These are phyloP conservation scores for Dothideomycetes sp. DNA, from an alignment of 2,329 filamentous ascomycete species.

Conservation along the genomic window DNA sequence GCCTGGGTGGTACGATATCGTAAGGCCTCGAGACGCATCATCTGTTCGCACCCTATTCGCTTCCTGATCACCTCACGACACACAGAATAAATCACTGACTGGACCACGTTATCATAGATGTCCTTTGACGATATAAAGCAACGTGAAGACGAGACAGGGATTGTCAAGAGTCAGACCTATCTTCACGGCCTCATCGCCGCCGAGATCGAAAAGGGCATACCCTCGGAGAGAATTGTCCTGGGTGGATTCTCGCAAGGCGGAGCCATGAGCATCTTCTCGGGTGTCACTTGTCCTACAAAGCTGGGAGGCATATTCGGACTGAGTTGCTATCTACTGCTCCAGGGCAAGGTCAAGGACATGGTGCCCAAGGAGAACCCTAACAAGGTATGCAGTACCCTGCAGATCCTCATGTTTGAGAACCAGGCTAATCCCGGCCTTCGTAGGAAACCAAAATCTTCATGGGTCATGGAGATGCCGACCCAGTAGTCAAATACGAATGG, in stretches of 20 bases:
- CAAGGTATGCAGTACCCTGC: conserved; percentile 10
- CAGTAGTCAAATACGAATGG: conserved; percentile 57
- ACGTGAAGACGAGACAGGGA: conserved; percentile 60
- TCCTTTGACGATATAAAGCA: conserved; percentile 34
- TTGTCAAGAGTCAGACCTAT: conserved; percentile 61
- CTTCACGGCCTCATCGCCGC: conserved; percentile 69
- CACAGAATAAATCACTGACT: too few relatives aligned
- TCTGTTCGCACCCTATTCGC: conserved; percentile 12
- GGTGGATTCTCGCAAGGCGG: conserved; percentile 82
- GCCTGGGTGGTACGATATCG: conserved; percentile 63
- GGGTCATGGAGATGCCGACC: conserved; percentile 74
- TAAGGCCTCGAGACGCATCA: conserved; percentile 33
- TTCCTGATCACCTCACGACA: background rate
- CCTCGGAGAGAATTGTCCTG: conserved; percentile 71
- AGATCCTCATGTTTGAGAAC: background rate
- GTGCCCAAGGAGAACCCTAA: conserved; percentile 37
- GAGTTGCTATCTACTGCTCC: conserved; percentile 69
- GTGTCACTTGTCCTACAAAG: conserved; percentile 61
- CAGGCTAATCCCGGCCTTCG: background rate
- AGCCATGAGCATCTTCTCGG: conserved; percentile 73
- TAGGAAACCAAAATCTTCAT: conserved; percentile 73
- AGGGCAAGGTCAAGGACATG: conserved; percentile 50
- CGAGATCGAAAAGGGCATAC: conserved; percentile 72
- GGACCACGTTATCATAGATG: conserved; percentile 19
- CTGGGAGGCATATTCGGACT: conserved; percentile 82